phyloP scores from a whole-genome alignment of 1,284 basidiomycete genomes.

The Ceratobasidium sp. region DNA sequence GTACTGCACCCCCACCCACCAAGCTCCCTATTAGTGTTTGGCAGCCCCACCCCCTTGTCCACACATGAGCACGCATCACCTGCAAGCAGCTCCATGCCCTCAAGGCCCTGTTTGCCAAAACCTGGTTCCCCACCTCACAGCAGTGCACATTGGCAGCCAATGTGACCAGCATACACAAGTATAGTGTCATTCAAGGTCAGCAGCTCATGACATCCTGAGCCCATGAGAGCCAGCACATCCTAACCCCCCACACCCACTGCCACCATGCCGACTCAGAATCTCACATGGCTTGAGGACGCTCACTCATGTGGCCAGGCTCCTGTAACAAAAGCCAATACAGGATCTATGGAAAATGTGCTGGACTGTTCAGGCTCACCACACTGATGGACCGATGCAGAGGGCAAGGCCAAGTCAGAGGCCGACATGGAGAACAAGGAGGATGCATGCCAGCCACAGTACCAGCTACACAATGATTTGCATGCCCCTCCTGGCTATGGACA shows the following conservation, averaged over 20 bases:
- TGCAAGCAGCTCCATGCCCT: slow-evolving; percentile 35
- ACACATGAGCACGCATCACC: slow-evolving; percentile 32
- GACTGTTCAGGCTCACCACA: slow-evolving; percentile 19
- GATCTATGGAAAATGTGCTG: slow-evolving; percentile 16
- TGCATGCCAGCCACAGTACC: slow-evolving; percentile 10
- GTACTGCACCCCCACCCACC: slow-evolving; percentile 29
- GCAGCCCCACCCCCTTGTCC: slow-evolving; percentile 39
- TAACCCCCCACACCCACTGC: not conserved
- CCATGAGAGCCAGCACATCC: not conserved
- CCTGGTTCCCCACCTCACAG: slow-evolving; percentile 41
- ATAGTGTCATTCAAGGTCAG: slow-evolving; percentile 40
- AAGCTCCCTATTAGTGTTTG: slow-evolving; percentile 37
- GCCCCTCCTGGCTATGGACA: slow-evolving; percentile 3
- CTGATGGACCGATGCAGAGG: slow-evolving; percentile 19
- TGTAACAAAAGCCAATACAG: slow-evolving; percentile 12
- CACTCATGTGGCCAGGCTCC: slow-evolving; percentile 22
- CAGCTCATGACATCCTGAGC: slow-evolving; percentile 30
- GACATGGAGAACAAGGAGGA: slow-evolving; percentile 37
- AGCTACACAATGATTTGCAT: slow-evolving; percentile 5
- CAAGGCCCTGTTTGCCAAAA: slow-evolving; percentile 39
- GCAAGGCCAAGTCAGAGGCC: slow-evolving; percentile 10
- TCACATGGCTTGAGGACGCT: slow-evolving; percentile 37
- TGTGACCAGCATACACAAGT: slow-evolving; percentile 36
- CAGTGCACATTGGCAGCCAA: slow-evolving; percentile 32
- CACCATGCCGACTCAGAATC: not conserved